Evolutionary conservation across 176 grass and related monocot genomes (phyloP).

Genomic region (Oryza brachyantha): DNA sequence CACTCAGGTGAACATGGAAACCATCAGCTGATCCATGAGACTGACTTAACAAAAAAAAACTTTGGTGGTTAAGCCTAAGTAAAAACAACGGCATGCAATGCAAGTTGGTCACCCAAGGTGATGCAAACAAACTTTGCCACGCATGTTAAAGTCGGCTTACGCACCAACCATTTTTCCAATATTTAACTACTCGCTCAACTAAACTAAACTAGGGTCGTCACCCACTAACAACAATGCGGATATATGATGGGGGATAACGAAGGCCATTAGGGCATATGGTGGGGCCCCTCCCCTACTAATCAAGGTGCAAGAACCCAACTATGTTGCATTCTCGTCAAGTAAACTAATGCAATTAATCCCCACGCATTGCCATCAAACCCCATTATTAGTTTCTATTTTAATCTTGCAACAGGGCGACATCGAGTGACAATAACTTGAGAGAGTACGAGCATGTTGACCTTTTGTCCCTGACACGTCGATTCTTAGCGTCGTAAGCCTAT

Average conservation of each 20-base stretch:
- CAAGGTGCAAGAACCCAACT: not conserved
- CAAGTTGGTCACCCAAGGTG: conserved; percentile 24
- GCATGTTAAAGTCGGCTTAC: conserved; percentile 53
- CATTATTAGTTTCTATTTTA: not conserved
- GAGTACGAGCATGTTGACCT: too few species aligned
- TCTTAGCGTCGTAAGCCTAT: too few species aligned
- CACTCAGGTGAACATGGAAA: not conserved
- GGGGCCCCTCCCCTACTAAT: conserved; percentile 14
- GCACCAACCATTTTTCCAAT: conserved; percentile 35
- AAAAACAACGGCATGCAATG: conserved; percentile 22
- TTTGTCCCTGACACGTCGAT: too few species aligned
- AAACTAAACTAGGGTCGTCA: conserved; percentile 53
- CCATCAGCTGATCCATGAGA: not conserved
- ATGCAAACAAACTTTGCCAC: conserved; percentile 59
- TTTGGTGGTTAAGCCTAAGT: conserved; percentile 7
- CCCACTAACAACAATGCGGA: conserved; percentile 54
- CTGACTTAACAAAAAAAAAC: conserved; percentile 2
- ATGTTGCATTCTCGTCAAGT: not conserved
- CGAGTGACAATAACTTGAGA: too few species aligned
- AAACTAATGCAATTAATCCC: not conserved
- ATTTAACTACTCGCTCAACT: not conserved
- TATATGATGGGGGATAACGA: conserved; percentile 32
- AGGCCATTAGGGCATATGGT: conserved; percentile 32
- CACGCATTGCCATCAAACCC: not conserved
- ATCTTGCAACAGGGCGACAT: not conserved